Conservation (phyloP, 2,329 filamentous ascomycete genomes). For the Nannizzia gypsea region DNA sequence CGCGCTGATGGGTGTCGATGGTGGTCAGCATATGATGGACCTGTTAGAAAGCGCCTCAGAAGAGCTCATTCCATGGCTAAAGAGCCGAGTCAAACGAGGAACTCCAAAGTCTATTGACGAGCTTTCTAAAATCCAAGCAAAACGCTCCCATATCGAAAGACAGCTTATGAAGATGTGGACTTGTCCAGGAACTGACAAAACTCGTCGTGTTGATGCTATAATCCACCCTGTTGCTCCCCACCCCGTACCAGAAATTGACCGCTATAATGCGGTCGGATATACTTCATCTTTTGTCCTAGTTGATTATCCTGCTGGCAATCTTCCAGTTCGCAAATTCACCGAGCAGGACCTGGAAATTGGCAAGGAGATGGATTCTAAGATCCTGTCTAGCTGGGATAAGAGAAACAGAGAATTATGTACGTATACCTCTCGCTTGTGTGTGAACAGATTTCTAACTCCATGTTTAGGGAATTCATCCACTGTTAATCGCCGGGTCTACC, state of each 20-base stretch:
- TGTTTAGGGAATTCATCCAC: conserved; percentile 35
- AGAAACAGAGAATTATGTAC: conserved; percentile 47
- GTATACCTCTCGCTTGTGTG: conserved; percentile 14
- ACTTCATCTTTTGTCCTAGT: conserved; percentile 50
- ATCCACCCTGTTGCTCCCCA: conserved; percentile 54
- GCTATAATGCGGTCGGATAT: conserved; percentile 52
- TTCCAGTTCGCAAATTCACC: conserved; percentile 44
- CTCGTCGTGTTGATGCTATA: conserved; percentile 45
- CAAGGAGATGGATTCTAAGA: conserved; percentile 31
- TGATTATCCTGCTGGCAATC: conserved; percentile 48
- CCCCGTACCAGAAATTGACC: conserved; percentile 49
- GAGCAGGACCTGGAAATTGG: conserved; percentile 40
- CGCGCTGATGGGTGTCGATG: conserved; percentile 48
- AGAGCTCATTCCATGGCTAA: conserved; percentile 50
- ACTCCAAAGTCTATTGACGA: conserved; percentile 38
- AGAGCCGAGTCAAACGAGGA: conserved; percentile 39
- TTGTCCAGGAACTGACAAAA: conserved; percentile 22
- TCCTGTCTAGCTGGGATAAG: conserved; percentile 48
- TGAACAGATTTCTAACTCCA: background rate
- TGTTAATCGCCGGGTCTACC: conserved; percentile 42
- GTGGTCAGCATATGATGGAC: conserved; percentile 45
- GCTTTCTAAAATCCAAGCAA: conserved; percentile 42
- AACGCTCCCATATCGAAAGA: conserved; percentile 42
- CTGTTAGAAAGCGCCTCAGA: conserved; percentile 45
- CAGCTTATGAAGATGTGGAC: conserved; percentile 49